These are phyloP conservation scores for Mycena maculata DNA, from an alignment of 768 basidiomycete species.

Conservation along the genomic window DNA sequence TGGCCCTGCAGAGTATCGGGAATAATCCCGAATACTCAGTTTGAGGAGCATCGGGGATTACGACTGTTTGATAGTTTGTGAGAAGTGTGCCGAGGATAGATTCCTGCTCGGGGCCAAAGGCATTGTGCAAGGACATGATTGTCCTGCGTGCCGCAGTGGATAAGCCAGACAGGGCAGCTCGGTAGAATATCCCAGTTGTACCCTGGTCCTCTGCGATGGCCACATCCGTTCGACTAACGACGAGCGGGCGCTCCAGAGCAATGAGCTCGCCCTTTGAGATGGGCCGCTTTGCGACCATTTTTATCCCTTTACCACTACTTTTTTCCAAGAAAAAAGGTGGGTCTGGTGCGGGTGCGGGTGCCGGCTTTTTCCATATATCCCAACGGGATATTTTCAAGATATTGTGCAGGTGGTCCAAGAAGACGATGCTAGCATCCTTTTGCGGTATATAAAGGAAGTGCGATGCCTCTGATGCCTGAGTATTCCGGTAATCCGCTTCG, in stretches of 20 bases:
- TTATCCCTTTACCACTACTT: conserved; percentile 17
- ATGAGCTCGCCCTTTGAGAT: conserved; percentile 21
- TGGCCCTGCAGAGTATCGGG: conserved; percentile 19
- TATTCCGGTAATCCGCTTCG: conserved; percentile 22
- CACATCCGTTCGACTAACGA: conserved; percentile 22
- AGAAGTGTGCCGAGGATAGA: conserved; percentile 19
- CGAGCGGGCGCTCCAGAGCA: conserved; percentile 18
- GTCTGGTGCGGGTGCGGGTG: neutral
- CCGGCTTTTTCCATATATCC: conserved; percentile 18
- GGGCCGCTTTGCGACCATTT: conserved; percentile 21
- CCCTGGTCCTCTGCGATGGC: conserved; percentile 28
- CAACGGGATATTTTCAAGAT: conserved; percentile 12
- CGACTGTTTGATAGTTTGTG: conserved; percentile 20
- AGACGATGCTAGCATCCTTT: conserved; percentile 9
- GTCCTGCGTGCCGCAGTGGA: conserved; percentile 7
- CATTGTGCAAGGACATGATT: conserved; percentile 21
- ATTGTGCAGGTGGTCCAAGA: conserved; percentile 25
- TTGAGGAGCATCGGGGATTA: conserved; percentile 6
- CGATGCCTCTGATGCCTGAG: conserved; percentile 20
- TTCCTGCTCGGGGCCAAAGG: conserved; percentile 23
- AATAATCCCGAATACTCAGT: conserved; percentile 20
- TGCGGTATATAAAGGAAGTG: conserved; percentile 22
- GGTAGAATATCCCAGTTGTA: conserved; percentile 19
- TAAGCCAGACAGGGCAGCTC: conserved; percentile 16
- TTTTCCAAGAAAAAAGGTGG: conserved; percentile 17